Conservation (phyloP, 2,329 filamentous ascomycete genomes). For the Plectosphaerella cucumerina region DNA sequence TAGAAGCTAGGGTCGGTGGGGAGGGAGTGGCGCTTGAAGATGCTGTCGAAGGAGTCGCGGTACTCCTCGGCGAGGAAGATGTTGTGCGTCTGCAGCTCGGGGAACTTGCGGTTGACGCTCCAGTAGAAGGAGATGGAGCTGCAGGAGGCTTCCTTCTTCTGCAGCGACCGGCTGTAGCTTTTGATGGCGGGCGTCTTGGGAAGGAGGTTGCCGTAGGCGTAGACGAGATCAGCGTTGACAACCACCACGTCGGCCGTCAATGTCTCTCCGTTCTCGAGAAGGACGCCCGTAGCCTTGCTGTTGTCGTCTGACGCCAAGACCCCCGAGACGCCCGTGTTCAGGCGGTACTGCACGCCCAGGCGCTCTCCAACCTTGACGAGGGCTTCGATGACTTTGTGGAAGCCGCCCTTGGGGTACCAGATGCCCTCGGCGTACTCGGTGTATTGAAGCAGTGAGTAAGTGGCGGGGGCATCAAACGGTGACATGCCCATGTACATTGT, state of each 20-base stretch:
- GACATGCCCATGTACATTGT: constrained; percentile 85
- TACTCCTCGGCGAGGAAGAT: constrained; percentile 75
- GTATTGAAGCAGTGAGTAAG: constrained; percentile 70
- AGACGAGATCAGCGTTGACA: constrained; percentile 70
- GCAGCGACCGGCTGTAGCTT: constrained; percentile 31
- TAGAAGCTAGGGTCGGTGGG: constrained; percentile 71
- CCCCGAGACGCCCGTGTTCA: constrained; percentile 52
- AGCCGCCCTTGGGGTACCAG: constrained; percentile 70
- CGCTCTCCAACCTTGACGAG: constrained; percentile 60
- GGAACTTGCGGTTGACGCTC: constrained; percentile 56
- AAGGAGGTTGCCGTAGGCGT: constrained; percentile 69
- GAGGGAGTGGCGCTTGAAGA: constrained; percentile 66
- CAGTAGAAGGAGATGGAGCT: constrained; percentile 77
- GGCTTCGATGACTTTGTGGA: constrained; percentile 61
- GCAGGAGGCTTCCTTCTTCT: constrained; percentile 56
- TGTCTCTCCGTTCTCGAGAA: constrained; percentile 52
- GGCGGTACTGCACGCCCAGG: constrained; percentile 57
- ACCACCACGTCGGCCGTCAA: constrained; percentile 62
- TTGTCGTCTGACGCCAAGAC: constrained; percentile 51
- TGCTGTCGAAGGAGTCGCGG: constrained; percentile 68
- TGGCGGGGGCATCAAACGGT: constrained; percentile 71
- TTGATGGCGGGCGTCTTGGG: constrained; percentile 32
- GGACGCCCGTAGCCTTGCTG: constrained; percentile 52
- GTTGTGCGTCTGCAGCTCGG: constrained; percentile 66
- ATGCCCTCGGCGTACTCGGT: constrained; percentile 73